These are phyloP conservation scores for Geotrichum histeridarum DNA, from an alignment of 1,139 yeast genomes.

Conservation along the genomic window DNA sequence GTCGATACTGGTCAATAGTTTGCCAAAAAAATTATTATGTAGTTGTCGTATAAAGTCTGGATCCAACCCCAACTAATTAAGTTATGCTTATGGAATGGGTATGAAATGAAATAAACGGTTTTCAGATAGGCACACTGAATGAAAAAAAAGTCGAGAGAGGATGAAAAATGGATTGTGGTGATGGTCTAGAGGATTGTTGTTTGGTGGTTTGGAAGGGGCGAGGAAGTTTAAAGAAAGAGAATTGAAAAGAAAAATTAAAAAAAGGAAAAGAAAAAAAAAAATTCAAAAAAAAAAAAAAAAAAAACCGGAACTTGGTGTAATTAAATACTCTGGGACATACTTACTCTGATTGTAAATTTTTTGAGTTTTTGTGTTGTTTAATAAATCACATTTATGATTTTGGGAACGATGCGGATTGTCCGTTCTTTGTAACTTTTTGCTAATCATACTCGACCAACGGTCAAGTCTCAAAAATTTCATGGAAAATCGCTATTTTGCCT, in stretches of 20 bases:
- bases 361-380: too few relatives aligned
- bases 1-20: neutral
- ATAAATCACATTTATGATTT: too few relatives aligned
- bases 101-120: neutral
- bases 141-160: neutral
- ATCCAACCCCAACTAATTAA: neutral
- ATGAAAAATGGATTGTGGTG: neutral
- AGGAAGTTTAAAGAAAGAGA: neutral
- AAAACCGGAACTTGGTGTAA: neutral
- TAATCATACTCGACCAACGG: too few relatives aligned
- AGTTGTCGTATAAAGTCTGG: neutral
- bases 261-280: neutral
- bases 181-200: neutral
- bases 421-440: too few relatives aligned
- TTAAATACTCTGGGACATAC: neutral
- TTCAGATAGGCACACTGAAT: neutral
- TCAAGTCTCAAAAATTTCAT: too few relatives aligned
- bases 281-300: too few relatives aligned
- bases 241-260: neutral
- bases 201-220: neutral
- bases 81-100: neutral
- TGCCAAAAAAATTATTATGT: neutral
- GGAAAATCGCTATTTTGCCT: too few relatives aligned
- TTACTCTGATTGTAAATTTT: too few relatives aligned
- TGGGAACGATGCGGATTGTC: too few relatives aligned